These are phyloP conservation scores for Kwoniella botswanensis DNA, from an alignment of 768 basidiomycete genomes.

Conservation along the genomic window DNA sequence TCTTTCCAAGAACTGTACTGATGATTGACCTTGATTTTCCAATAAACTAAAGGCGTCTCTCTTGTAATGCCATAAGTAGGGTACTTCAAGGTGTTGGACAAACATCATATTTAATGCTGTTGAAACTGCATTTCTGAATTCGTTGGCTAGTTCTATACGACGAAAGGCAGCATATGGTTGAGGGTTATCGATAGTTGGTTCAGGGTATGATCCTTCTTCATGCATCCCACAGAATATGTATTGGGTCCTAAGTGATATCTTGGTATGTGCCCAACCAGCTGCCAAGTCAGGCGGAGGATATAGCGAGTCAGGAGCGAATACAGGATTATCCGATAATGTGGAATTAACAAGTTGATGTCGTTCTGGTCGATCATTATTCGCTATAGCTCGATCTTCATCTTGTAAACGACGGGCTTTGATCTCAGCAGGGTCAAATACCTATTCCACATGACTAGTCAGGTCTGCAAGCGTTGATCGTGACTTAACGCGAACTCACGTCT, in stretches of 20 bases:
- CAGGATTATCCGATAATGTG: constrained; percentile 67
- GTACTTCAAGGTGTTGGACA: constrained; percentile 86
- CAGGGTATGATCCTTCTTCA: constrained; percentile 38
- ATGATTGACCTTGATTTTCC: constrained; percentile 42
- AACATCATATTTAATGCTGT: constrained; percentile 81
- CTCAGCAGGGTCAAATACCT: constrained; percentile 98
- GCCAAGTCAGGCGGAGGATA: constrained; percentile 79
- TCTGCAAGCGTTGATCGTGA: not conserved
- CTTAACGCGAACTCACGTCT: constrained; percentile 29
- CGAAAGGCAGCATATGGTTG: constrained; percentile 60
- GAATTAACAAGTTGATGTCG: constrained; percentile 91
- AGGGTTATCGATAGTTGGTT: constrained; percentile 35
- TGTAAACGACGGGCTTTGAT: constrained; percentile 86
- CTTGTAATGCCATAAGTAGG: constrained; percentile 92
- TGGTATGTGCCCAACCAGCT: constrained; percentile 81
- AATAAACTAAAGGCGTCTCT: constrained; percentile 76
- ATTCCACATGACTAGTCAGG: constrained; percentile 15
- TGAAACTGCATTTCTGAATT: constrained; percentile 71
- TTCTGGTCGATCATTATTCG: constrained; percentile 88
- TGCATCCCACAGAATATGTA: constrained; percentile 48
- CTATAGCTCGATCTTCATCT: constrained; percentile 90
- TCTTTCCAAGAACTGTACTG: constrained; percentile 66
- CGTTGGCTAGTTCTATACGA: constrained; percentile 62
- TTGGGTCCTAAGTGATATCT: constrained; percentile 68
- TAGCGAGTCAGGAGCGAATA: constrained; percentile 59